Evolutionary conservation across 768 basidiomycete genomes (phyloP).

Genomic region (Pholiota microspora): DNA sequence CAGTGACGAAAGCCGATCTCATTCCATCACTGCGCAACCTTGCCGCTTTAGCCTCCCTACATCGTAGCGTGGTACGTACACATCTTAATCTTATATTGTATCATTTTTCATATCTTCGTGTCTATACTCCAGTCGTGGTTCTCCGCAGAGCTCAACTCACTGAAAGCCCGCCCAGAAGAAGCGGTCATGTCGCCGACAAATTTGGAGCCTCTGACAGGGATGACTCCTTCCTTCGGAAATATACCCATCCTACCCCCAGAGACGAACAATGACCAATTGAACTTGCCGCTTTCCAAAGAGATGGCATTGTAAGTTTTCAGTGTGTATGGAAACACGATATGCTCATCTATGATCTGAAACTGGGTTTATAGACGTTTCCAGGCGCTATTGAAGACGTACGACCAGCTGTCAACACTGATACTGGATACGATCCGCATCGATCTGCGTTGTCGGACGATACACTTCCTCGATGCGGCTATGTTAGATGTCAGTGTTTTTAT

Average conservation of each 20-base stretch:
- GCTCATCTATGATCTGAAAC: not conserved
- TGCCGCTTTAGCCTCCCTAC: constrained; percentile 71
- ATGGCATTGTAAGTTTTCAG: constrained; percentile 74
- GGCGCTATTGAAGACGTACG: constrained; percentile 86
- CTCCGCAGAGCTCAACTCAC: constrained; percentile 59
- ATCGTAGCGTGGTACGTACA: constrained; percentile 78
- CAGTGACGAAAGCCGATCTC: constrained; percentile 62
- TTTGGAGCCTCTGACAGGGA: constrained; percentile 50
- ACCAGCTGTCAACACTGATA: constrained; percentile 84
- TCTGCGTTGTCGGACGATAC: constrained; percentile 78
- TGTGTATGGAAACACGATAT: too few species aligned
- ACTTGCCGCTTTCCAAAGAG: constrained; percentile 78
- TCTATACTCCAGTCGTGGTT: constrained; percentile 75
- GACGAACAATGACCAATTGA: constrained; percentile 46
- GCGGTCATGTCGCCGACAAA: constrained; percentile 51
- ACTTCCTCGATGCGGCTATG: constrained; percentile 79
- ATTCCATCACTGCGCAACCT: constrained; percentile 72
- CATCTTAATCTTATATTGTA: not conserved
- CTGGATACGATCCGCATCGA: constrained; percentile 87
- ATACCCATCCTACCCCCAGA: constrained; percentile 39
- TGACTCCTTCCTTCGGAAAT: constrained; percentile 45
- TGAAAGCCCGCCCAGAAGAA: constrained; percentile 65
- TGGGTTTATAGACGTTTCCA: constrained; percentile 79
- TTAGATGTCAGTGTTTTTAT: constrained; percentile 52
- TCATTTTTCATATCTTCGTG: not conserved